Evolutionary conservation across 108 stramenopile genomes (phyloP), one percentile per base, ranked within the genome.

Genomic region (Craspedostauros australis): DNA sequence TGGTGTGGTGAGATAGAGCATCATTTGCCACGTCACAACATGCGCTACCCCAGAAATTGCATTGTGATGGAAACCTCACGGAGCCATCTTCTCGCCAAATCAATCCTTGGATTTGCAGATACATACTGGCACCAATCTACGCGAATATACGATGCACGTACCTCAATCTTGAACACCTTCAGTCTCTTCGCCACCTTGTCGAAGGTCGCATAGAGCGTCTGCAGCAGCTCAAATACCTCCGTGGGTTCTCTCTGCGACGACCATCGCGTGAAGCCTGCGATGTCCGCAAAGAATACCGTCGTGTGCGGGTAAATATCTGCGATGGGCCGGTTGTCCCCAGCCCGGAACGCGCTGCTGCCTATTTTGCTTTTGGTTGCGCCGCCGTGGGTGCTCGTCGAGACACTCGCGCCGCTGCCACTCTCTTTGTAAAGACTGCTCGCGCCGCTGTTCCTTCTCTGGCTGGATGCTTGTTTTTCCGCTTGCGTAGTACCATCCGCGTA

Each of bases 231-330:
- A n/a, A 45, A 45, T 12, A 45, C 44, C 44, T 45, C 44, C 21
- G 44, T 14, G 11, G 44, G 44, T 45, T 45, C 44, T 12, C 44
- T 19, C 9, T 8, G 8, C 8, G 44, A 45, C n/a, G 21, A 19
- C 44, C 44, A 45, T 11, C 11, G 11, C 44, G 44, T 45, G 44
- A 45, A 45, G 8, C 44, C 44, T n/a, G 23, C 44, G n/a, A 73
- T 73, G 37, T 72, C 65, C 15, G 52, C 60, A 64, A 77, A 80
- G 72, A 77, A 72, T 12, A 82, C 74, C 3, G 76, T 71, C 6
- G 73, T 75, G 46, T 76, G 47, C 32, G 60, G 57, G 41, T 77
- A 82, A 11, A 75, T 37, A 42, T 77, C 80, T 8, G 81, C 81
- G 49, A 82, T 76, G 3, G 74, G 73, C 28, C 70, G 54, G 7